Base-by-base conservation (phyloP, 208 protist genomes). In the Porcisia deanei region DNA sequence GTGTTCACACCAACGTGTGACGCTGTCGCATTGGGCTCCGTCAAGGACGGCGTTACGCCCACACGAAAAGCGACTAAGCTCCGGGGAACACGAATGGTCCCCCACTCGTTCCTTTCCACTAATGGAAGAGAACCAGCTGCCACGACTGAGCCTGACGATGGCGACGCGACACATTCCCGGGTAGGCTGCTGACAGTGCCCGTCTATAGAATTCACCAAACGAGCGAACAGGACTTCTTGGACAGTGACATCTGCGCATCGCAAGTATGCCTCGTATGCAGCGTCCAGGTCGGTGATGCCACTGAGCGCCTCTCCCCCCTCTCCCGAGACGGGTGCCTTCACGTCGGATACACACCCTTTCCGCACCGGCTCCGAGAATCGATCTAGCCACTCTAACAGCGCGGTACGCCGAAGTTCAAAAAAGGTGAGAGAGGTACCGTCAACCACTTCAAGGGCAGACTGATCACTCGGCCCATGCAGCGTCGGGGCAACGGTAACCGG, bases 191-290 rank as follows among this genome's bases (percentile, higher is more conserved):
- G 20, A 54, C 78, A 78, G n/a, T 82, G 78, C 5, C 41, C 20
- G 34, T 82, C 78, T 1, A 82, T 41, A 1, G 59, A 71, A 3
- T 74, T 49, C 30, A 75, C 37, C n/a, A 82, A 54, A 5, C 10
- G 53, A 1, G n/a, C 18, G n/a, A 55, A 75, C 18, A 74, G 73
- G 14, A 34, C 59, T 20, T 77, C 43, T 49, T 60, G n/a, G 6
- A 59, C 58, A 0, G 30, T 22, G 30, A 20, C 25, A 55, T 82
- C 68, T 45, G 73, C 43, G 53, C 66, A 70, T 49, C 49, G 6
- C 52, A 82, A 53, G 37, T 78, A 82, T 1, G 78, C 25, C 30
- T 6, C 37, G 73, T 77, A 82, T 43, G 47, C 66, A 1, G 54
- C 54, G 0, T 77, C 68, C 5, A 82, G 73, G 20, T 58, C 37